A percentile compares a stretch with the other conserved stretches of the same genome.
Evolutionary conservation across 1,139 yeast genomes (phyloP).

Genomic region (Yamadazyma sp.): DNA sequence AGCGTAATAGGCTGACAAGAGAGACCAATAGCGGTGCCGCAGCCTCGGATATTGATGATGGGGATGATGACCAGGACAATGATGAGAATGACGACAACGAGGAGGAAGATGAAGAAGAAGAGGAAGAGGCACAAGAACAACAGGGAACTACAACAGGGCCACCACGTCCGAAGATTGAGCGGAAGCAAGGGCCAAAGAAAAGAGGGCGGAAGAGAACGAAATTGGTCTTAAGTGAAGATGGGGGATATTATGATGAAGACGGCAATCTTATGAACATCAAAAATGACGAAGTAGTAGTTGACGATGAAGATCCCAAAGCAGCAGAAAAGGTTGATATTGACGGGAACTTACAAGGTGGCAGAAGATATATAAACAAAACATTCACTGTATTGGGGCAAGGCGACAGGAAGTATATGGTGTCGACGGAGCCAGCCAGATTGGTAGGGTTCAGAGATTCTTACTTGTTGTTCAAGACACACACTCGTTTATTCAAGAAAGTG

Average conservation of each 20-base stretch:
- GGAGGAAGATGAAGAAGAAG: constrained; percentile 25
- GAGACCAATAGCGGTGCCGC: constrained; percentile 17
- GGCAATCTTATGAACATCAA: constrained; percentile 54
- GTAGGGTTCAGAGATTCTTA: constrained; percentile 95
- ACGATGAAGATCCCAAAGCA: constrained; percentile 75
- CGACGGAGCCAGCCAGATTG: constrained; percentile 94
- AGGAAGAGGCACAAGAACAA: constrained; percentile 19
- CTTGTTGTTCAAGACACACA: constrained; percentile 83
- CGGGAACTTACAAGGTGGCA: constrained; percentile 74
- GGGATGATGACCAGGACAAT: constrained; percentile 20
- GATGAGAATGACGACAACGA: constrained; percentile 26
- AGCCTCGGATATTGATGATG: constrained; percentile 20
- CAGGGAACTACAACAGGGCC: constrained; percentile 19
- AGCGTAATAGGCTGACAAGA: constrained; percentile 17
- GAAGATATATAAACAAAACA: constrained; percentile 77
- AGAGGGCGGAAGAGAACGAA: constrained; percentile 50
- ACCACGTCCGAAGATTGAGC: constrained; percentile 8
- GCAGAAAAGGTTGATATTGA: constrained; percentile 65
- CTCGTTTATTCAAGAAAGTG: constrained; percentile 67
- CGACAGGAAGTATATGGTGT: constrained; percentile 75
- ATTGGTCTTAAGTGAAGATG: constrained; percentile 36
- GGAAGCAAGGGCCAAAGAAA: constrained; percentile 31
- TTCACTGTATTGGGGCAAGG: constrained; percentile 80
- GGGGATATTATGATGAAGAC: constrained; percentile 46
- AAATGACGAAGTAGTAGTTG: constrained; percentile 83